phyloP scores from a whole-genome alignment of 2,329 filamentous ascomycete species.

The Aspergillus candidus region DNA sequence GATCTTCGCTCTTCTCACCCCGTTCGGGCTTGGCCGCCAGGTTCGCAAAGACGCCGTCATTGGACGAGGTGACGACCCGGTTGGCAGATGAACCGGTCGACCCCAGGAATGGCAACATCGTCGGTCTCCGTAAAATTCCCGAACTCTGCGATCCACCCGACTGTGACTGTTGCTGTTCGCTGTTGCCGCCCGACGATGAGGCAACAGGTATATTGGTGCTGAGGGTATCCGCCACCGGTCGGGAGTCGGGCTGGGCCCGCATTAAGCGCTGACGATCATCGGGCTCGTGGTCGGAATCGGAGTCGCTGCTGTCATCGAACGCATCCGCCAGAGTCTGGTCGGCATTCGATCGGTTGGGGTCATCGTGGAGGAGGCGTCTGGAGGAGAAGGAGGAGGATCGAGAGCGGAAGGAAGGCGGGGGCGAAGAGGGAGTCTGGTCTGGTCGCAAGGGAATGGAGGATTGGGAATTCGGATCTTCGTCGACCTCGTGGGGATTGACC shows the following conservation, averaged over 20 bases:
- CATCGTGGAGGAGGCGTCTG: conserved; percentile 48
- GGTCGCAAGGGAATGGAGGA: conserved; percentile 25
- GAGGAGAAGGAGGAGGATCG: conserved; percentile 63
- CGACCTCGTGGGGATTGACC: conserved; percentile 42
- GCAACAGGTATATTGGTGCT: conserved; percentile 13
- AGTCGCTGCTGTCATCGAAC: conserved; percentile 75
- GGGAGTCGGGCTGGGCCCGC: conserved; percentile 51
- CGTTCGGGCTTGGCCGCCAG: conserved; percentile 82
- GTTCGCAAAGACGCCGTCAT: conserved; percentile 95
- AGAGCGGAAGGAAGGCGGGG: conserved; percentile 77
- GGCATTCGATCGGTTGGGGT: conserved; percentile 51
- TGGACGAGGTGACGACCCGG: conserved; percentile 64
- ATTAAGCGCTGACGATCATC: conserved; percentile 86
- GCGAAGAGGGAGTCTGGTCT: conserved; percentile 34
- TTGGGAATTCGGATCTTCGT: conserved; percentile 31
- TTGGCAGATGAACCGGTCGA: conserved; percentile 32
- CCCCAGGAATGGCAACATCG: conserved; percentile 50
- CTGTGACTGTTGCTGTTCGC: conserved; percentile 6
- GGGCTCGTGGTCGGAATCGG: conserved; percentile 61
- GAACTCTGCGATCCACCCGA: conserved; percentile 15
- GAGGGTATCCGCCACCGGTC: conserved; percentile 25
- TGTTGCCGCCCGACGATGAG: conserved; percentile 23
- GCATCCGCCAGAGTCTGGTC: conserved; percentile 85
- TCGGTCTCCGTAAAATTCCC: conserved; percentile 43
- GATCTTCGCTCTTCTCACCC: conserved; percentile 76